These are phyloP conservation scores for Closterium sp. DNA, from an alignment of 139 green algal species.

Conservation along the genomic window DNA sequence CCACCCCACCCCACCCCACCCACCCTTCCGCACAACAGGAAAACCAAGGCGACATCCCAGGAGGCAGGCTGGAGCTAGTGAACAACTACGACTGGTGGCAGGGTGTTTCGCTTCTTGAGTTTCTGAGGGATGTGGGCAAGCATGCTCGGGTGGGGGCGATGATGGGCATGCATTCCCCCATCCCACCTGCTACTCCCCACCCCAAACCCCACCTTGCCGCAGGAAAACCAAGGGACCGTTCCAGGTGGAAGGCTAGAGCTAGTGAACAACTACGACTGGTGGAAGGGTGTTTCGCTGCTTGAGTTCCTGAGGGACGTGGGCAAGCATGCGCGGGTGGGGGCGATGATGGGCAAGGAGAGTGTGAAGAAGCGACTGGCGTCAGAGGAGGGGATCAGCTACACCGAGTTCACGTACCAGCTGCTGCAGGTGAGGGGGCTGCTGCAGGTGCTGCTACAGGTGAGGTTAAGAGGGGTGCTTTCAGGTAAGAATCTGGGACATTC, in stretches of 20 bases:
- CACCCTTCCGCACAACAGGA: not conserved
- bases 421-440: conserved; percentile 66
- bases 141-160: conserved; percentile 90
- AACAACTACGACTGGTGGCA: conserved; percentile 60
- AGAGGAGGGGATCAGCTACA: conserved; percentile 66
- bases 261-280: conserved; percentile 60
- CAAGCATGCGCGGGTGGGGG: conserved; percentile 86
- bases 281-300: conserved; percentile 76
- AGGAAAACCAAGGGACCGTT: no score
- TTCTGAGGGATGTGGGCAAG: conserved; percentile 92
- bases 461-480: no score
- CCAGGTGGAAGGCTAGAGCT: not conserved
- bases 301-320: conserved; percentile 91
- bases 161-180: conserved; percentile 64
- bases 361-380: conserved; percentile 84
- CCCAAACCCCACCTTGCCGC: not conserved
- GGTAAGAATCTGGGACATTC: no score
- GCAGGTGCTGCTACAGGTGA: no score
- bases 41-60: no score
- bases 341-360: conserved; percentile 94
- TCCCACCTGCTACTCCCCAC: no score
- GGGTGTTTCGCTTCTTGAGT: conserved; percentile 81
- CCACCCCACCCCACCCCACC: not conserved
- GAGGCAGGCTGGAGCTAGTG: conserved; percentile 8
- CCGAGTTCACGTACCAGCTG: conserved; percentile 97